Conservation (phyloP, 192 early-diverging fungal genomes). For the Backusella psychrophila region DNA sequence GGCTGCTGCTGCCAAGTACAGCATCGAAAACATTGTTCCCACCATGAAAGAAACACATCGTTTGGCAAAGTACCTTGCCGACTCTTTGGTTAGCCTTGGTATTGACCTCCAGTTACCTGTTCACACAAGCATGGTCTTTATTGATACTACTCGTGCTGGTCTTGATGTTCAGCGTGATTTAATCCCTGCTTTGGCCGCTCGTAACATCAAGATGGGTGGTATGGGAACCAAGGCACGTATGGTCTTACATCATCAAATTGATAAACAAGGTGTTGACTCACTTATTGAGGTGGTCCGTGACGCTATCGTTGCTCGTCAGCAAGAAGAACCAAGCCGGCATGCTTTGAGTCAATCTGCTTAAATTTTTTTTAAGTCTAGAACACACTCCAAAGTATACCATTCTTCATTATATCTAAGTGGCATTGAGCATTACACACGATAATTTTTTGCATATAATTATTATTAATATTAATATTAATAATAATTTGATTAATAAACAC, state of each 20-base stretch:
- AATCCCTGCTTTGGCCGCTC: constrained; percentile 37
- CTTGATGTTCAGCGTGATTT: constrained; percentile 48
- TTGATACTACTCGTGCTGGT: constrained; percentile 50
- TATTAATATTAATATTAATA: neutral
- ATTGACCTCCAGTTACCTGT: constrained; percentile 59
- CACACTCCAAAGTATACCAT: neutral
- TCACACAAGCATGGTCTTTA: constrained; percentile 90
- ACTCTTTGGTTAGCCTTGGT: constrained; percentile 58
- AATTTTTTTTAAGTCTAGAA: constrained; percentile 1
- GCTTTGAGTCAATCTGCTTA: constrained; percentile 10
- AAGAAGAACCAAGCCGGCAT: constrained; percentile 12
- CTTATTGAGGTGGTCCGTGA: constrained; percentile 39
- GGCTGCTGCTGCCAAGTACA: constrained; percentile 74
- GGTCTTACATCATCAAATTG: constrained; percentile 73
- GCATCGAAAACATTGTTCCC: constrained; percentile 74
- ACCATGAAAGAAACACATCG: constrained; percentile 65
- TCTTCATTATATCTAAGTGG: constrained; percentile 1
- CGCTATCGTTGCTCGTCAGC: neutral
- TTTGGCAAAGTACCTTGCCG: constrained; percentile 59
- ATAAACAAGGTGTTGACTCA: constrained; percentile 48
- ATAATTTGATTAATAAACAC: constrained; percentile 5
- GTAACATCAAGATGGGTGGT: constrained; percentile 60
- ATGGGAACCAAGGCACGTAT: constrained; percentile 47
- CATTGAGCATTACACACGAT: constrained; percentile 9
- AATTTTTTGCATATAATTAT: constrained; percentile 3